Base-by-base conservation (phyloP, 768 basidiomycete genomes). In the Trametes maxima region DNA sequence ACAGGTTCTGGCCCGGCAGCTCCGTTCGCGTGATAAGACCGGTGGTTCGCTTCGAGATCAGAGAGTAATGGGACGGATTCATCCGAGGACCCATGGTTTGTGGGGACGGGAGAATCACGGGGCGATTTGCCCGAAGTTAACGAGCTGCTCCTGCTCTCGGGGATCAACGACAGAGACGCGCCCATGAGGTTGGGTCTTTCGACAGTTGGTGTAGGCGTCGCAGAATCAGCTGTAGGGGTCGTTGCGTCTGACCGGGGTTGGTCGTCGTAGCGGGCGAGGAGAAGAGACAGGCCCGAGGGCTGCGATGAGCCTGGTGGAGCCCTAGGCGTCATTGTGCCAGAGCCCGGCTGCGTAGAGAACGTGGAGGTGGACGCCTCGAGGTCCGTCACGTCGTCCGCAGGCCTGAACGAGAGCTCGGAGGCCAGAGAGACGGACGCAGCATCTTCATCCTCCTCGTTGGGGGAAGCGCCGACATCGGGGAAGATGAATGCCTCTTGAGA, bases 401-500 rank as follows among this genome's bases (percentile, higher is more conserved):
- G 45, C 22, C 36, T 47, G 67, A 64, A 68, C 0, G 65, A 66
- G 19, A 66, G 46, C 2, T 58, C 52, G 13, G 63, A 60, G 13
- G 68, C 51, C 28, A 58, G 48, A 17, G 57, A 58, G n/a, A 40
- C 40, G 24, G 57, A 63, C 7, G 63, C 40, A 17, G 45, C 51
- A 59, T 28, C 45, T 51, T 50, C 57, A 19, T 58, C 57, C n/a
- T 50, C 57, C 33, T 58, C 48, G 21, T 50, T 50, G 1, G 57
- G 7, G 19, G 57, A 43, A 12, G 62, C 35, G 61, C 54, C 35
- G 21, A 68, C 48, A 48, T 67, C 60, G 19, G 77, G 78, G 60
- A 80, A 79, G 58, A 80, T 77, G 68, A 80, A 75, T 2, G 76
- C 70, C 59, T 77, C 75, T 65, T 69, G 58, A 7, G 67, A 69